phyloP scores from a whole-genome alignment of 75 land plant genomes.

The Pinus taeda region DNA sequence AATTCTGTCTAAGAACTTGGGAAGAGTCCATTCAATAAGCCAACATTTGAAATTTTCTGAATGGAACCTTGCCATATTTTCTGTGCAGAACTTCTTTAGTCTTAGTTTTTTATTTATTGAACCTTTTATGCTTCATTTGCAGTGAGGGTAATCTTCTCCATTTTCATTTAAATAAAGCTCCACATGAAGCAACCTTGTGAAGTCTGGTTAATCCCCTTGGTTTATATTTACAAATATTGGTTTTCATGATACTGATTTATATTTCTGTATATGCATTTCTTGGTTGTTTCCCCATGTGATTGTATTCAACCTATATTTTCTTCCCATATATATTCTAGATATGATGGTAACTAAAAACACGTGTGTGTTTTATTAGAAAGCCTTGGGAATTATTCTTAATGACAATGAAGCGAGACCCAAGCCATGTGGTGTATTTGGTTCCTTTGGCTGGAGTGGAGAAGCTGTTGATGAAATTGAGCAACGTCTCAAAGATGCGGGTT shows the following conservation, averaged over 20 bases:
- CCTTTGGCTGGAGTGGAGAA: slow-evolving; percentile 65
- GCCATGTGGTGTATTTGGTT: slow-evolving; percentile 56
- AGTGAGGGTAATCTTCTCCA: not conserved
- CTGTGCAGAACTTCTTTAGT: not conserved
- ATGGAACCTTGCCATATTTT: no score
- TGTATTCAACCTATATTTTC: not conserved
- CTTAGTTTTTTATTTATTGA: not conserved
- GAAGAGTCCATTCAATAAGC: not conserved
- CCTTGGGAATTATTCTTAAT: slow-evolving; percentile 40
- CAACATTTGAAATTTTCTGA: no score
- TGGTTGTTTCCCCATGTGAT: not conserved
- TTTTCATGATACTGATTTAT: not conserved
- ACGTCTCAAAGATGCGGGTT: slow-evolving; percentile 44
- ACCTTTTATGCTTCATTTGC: not conserved
- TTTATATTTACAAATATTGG: not conserved
- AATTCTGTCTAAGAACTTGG: not conserved
- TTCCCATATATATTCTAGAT: not conserved
- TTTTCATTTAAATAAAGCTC: not conserved
- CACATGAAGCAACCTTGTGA: not conserved
- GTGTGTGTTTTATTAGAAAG: slow-evolving; percentile 24
- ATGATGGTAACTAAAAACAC: not conserved
- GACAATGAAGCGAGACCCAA: slow-evolving; percentile 43
- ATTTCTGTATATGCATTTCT: not conserved
- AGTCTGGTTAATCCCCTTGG: not conserved
- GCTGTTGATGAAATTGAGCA: slow-evolving; percentile 54